These are phyloP conservation scores for Aspergillus niger DNA, from an alignment of 2,329 filamentous ascomycete genomes.

Conservation along the genomic window DNA sequence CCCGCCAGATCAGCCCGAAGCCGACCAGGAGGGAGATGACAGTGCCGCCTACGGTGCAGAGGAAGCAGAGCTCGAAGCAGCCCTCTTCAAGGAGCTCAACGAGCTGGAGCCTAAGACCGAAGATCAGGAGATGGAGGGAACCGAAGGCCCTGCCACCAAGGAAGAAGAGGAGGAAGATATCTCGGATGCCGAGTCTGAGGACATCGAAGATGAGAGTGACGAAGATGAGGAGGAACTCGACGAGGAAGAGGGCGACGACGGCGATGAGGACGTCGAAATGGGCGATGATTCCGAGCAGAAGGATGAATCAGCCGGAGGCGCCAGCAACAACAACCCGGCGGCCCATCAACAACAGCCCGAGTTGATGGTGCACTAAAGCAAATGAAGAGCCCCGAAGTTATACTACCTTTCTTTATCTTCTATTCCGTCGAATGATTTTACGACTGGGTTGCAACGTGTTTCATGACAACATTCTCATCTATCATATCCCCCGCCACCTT, in stretches of 20 bases:
- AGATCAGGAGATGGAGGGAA: conserved; percentile 75
- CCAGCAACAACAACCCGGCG: conserved; percentile 30
- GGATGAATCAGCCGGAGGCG: conserved; percentile 26
- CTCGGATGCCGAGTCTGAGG: conserved; percentile 75
- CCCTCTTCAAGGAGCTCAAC: conserved; percentile 55
- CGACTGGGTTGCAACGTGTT: conserved; percentile 32
- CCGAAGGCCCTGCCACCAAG: conserved; percentile 55
- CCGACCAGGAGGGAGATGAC: conserved; percentile 81
- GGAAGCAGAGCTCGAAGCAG: conserved; percentile 74
- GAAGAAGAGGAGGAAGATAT: conserved; percentile 64
- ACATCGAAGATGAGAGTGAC: conserved; percentile 76
- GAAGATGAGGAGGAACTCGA: conserved; percentile 71
- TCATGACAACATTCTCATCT: conserved; percentile 16
- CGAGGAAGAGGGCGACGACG: conserved; percentile 62
- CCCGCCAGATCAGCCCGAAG: conserved; percentile 95
- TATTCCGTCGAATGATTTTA: conserved; percentile 31
- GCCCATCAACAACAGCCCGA: conserved; percentile 43
- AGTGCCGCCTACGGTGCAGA: conserved; percentile 85
- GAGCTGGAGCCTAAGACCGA: conserved; percentile 53
- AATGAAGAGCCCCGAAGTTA: not conserved
- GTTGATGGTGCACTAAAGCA: conserved; percentile 50
- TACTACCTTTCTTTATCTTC: conserved; percentile 6
- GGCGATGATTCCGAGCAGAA: conserved; percentile 54
- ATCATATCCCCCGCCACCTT: conserved; percentile 13
- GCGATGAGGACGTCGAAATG: conserved; percentile 60